Percentiles rank a stretch among this genome's conserved stretches.
Evolutionary conservation across 2,329 filamentous ascomycete species (phyloP).

Genomic region (Ampelomyces quisqualis): DNA sequence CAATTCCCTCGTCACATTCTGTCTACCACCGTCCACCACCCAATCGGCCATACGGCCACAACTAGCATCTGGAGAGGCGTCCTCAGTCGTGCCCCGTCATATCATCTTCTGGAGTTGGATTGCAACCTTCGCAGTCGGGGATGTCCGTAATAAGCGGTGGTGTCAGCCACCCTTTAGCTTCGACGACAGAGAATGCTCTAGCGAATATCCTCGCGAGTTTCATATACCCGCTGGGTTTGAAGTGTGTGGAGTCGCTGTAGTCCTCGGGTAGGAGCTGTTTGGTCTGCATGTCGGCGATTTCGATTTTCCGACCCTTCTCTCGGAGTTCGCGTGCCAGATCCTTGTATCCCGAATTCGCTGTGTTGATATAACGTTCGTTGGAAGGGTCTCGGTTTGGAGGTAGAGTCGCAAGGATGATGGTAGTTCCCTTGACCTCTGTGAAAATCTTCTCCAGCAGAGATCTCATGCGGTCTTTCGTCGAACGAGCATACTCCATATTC

Average conservation of each 20-base stretch:
- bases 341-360: constrained; percentile 8
- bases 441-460: constrained; percentile 1
- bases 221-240: constrained; percentile 2
- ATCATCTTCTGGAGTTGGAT: constrained; percentile 3
- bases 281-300: constrained; percentile 15
- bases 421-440: constrained; percentile 6
- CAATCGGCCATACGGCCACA: not conserved
- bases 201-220: constrained; percentile 7
- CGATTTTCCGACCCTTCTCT: constrained; percentile 7
- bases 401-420: constrained; percentile 16
- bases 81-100: too few species aligned
- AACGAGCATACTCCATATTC: constrained; percentile 2
- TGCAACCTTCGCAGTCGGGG: not conserved
- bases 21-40: not conserved
- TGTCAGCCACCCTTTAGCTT: constrained; percentile 5
- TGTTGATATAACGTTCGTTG: constrained; percentile 4
- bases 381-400: constrained; percentile 2
- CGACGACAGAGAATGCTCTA: constrained; percentile 1
- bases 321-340: constrained; percentile 6
- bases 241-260: constrained; percentile 5
- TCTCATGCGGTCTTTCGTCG: constrained; percentile 7
- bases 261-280: constrained; percentile 5
- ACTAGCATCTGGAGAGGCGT: too few species aligned
- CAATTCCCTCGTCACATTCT: not conserved
- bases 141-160: not conserved